phyloP scores from a whole-genome alignment of 2,329 filamentous ascomycete species.

The Ophiognomonia clavigignenti-juglandacearum region DNA sequence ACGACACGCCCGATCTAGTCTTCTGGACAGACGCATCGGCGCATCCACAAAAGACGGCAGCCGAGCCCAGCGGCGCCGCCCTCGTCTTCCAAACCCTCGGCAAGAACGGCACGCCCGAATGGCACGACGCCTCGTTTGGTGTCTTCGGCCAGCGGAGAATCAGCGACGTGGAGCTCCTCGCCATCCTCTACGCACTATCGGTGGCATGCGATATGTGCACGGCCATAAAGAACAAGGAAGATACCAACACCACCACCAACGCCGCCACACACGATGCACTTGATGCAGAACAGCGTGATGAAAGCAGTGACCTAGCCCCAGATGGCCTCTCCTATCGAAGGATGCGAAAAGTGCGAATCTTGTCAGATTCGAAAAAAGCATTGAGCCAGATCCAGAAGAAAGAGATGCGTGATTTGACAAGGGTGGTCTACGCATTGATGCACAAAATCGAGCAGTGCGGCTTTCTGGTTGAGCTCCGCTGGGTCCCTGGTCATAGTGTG shows the following conservation, averaged over 20 bases:
- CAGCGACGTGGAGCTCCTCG: not conserved
- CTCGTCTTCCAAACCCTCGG: not conserved
- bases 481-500: not conserved
- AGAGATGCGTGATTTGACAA: not conserved
- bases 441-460: not conserved
- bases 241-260: not conserved
- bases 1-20: not conserved
- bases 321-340: not conserved
- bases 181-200: not conserved
- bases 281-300: too few relatives aligned
- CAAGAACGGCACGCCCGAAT: not conserved
- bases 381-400: not conserved
- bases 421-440: not conserved
- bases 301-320: not conserved
- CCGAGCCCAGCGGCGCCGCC: too few relatives aligned
- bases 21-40: not conserved
- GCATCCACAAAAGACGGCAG: not conserved
- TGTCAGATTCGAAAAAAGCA: not conserved
- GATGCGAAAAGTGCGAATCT: not conserved
- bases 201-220: not conserved
- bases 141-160: not conserved
- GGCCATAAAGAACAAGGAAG: too few relatives aligned
- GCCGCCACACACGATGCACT: too few relatives aligned
- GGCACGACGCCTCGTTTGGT: not conserved
- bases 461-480: not conserved